A percentile compares a stretch with the other conserved stretches of the same genome.
phyloP scores from a whole-genome alignment of 371 early-diverging fungal species.

The Blakeslea trispora region DNA sequence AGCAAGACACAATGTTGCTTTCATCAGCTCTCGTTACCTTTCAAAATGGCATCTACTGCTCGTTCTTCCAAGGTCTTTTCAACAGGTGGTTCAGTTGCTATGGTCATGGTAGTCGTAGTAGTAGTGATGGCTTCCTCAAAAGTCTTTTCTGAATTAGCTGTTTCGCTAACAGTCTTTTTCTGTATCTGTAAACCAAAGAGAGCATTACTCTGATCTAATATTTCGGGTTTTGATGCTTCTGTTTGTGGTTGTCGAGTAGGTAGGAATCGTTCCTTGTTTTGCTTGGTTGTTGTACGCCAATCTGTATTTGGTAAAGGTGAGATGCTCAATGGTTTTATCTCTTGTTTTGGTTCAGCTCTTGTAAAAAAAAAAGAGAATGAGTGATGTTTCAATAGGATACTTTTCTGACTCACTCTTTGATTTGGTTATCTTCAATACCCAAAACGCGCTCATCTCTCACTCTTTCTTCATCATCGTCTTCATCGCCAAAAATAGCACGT shows the following conservation, averaged over 20 bases:
- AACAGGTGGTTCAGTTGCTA: constrained; percentile 2
- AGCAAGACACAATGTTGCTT: too few relatives aligned
- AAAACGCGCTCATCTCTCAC: constrained; percentile 47
- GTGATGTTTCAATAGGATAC: too few relatives aligned
- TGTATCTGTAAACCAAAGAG: constrained; percentile 41
- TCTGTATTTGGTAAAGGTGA: constrained; percentile 51
- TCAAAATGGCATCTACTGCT: constrained; percentile 60
- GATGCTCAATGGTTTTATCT: constrained; percentile 46
- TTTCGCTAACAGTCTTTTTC: constrained; percentile 30
- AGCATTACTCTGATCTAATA: constrained; percentile 11
- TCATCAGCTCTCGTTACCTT: too few relatives aligned
- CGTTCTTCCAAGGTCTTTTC: constrained; percentile 56
- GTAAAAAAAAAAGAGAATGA: not conserved
- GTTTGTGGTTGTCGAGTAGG: constrained; percentile 26
- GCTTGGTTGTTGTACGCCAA: constrained; percentile 46
- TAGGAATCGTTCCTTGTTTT: constrained; percentile 45
- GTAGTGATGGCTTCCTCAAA: too few relatives aligned
- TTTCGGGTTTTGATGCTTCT: constrained; percentile 9
- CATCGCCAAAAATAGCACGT: constrained; percentile 28
- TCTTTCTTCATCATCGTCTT: constrained; percentile 48
- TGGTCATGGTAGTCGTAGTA: constrained; percentile 1
- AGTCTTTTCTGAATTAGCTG: constrained; percentile 5
- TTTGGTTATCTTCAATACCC: constrained; percentile 58
- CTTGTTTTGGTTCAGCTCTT: constrained; percentile 46
- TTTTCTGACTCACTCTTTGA: constrained; percentile 48